Evolutionary conservation across 129 eudicot genomes (phyloP), one percentile per base, ranked within the genome.

Genomic region (Arctium minus): DNA sequence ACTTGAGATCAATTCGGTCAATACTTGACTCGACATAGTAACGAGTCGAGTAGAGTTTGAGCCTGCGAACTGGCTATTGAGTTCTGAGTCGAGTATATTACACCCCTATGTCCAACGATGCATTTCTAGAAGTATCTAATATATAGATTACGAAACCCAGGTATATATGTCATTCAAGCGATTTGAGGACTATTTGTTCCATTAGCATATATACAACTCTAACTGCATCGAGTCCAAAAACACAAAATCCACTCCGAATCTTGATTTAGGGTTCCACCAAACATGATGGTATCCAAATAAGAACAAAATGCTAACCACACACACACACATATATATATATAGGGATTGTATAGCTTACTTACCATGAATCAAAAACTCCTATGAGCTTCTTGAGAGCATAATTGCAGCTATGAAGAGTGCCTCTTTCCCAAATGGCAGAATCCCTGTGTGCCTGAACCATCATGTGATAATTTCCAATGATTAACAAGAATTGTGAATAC

Each of bases 401-500:
- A 91, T 80, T 80, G 92, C 95, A 79, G 98, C 97, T 65, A 94
- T 96, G 85, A 96, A 88, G 35, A 96, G 78, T 56, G 99, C 99
- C 86, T 93, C 94, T 87, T 91, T 91, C 73, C 89, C 91, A 32
- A 87, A 80, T 67, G 88, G 86, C 46, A 82, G 74, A 70, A 92
- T 79, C 86, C 56, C 87, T 5, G 83, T 53, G 13, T 74, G 38
- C 92, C 98, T 95, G 91, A 88, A 90, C 71, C 82, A 68, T 18
- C 15, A 80, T 69, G 13, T 17, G 48, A 72, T 31, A 84, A 53
- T 44, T 31, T 69, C 36, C 27, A 22, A 22, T 22, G 27, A 22
- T 22, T 22, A 53, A 70, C 18, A 11, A 65, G 40, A 30, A 31
- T 38, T 44, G 40, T 13, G 27, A 35, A 39, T 32, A 27, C 8